Evolutionary conservation across 1,284 basidiomycete genomes (phyloP), one percentile per base, ranked within the genome.

Genomic region (Vanrija sp.): DNA sequence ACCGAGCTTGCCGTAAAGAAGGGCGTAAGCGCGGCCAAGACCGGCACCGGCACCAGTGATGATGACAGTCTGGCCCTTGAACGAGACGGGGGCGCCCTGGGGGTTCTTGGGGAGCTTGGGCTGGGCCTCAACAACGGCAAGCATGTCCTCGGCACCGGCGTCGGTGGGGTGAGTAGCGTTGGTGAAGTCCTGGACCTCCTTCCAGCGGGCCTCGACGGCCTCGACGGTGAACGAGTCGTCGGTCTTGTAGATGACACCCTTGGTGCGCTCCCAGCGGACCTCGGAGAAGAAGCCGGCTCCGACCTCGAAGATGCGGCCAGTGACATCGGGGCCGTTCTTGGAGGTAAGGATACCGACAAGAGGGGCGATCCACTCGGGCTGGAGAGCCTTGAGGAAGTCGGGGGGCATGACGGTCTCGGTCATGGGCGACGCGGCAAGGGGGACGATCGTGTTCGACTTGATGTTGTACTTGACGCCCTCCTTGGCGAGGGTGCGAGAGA

Each of bases 401-500:
- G 89, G 88, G 15, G 95, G 92, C 89, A 98, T 92, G 69, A 97
- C 80, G 0, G 92, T 95, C 66, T 86, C 91, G 3, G 91, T 94
- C 89, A 97, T 95, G 25, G 85, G 84, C 6, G 91, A 94, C 0
- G 93, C 93, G 24, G 93, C 93, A 63, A 92, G 86, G 6, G 95
- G 96, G 7, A 90, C 94, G 62, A 99, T 89, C 20, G 82, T 87
- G 61, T 87, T 88, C 15, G 87, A 83, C 66, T 85, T 85, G 72
- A 99, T 98, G 71, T 86, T 86, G 77, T 98, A 96, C 78, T 97
- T 96, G 45, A 81, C 86, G 44, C 94, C 94, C 75, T 97, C 91
- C 44, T 83, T 78, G 7, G 91, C 91, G 23, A 99, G 83, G 2
- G 95, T 93, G 74, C 92, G 93, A 24, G 93, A 89, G 78, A 98